These are phyloP conservation scores for Exophiala xenobiotica DNA, from an alignment of 2,329 filamentous ascomycete genomes.

Conservation along the genomic window DNA sequence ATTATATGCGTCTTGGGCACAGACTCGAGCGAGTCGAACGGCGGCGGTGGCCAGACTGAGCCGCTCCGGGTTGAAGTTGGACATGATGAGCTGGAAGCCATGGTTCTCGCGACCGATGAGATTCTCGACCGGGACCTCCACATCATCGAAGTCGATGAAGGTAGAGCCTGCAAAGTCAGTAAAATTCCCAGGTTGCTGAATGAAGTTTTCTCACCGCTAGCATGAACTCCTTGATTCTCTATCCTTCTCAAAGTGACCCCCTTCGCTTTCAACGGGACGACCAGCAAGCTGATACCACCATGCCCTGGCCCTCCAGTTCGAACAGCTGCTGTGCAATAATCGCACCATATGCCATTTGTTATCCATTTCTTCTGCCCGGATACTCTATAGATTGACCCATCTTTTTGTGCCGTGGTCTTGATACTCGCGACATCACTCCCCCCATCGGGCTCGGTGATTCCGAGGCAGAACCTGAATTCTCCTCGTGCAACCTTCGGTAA, in stretches of 20 bases:
- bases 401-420: slow-evolving; percentile 64
- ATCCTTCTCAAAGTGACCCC: slow-evolving; percentile 69
- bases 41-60: slow-evolving; percentile 65
- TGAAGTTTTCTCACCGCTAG: slow-evolving; percentile 49
- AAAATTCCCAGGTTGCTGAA: slow-evolving; percentile 2
- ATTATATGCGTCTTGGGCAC: slow-evolving; percentile 59
- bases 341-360: slow-evolving; percentile 69
- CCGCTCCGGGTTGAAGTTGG: slow-evolving; percentile 78
- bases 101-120: slow-evolving; percentile 67
- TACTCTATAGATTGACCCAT: slow-evolving; percentile 67
- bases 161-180: slow-evolving; percentile 60
- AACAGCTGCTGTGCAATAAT: slow-evolving; percentile 69
- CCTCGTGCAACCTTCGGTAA: slow-evolving; percentile 67
- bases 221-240: slow-evolving; percentile 67
- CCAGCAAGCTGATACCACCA: slow-evolving; percentile 66
- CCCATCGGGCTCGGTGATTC: slow-evolving; percentile 74
- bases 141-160: slow-evolving; percentile 73
- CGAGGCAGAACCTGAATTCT: slow-evolving; percentile 68
- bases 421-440: slow-evolving; percentile 74
- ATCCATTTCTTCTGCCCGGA: slow-evolving; percentile 81
- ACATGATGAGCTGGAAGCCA: slow-evolving; percentile 74
- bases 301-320: slow-evolving; percentile 68
- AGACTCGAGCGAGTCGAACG: slow-evolving; percentile 63
- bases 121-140: slow-evolving; percentile 69
- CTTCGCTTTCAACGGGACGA: slow-evolving; percentile 66